Conservation (phyloP, 1,284 basidiomycete genomes). For the Leccinum fuscescens region DNA sequence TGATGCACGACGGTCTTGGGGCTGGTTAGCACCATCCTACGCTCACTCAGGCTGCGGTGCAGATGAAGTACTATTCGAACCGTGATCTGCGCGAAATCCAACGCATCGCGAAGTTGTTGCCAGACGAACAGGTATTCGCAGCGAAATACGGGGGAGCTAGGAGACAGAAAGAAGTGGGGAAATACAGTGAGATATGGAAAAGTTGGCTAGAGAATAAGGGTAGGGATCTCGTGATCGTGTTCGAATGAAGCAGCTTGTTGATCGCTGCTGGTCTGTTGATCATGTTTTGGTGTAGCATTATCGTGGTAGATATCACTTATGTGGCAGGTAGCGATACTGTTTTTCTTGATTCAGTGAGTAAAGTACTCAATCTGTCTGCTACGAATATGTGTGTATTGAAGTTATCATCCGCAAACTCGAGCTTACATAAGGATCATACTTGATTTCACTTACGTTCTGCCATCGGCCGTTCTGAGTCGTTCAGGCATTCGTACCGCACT, state of each 20-base stretch:
- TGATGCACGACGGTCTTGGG: background rate
- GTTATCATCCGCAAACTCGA: no score
- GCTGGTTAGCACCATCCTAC: constrained; percentile 35
- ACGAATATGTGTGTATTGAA: no score
- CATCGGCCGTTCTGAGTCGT: background rate
- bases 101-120: constrained; percentile 36
- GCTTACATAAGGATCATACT: background rate
- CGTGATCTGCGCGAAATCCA: constrained; percentile 39
- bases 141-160: background rate
- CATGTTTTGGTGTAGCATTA: background rate
- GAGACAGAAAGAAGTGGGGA: constrained; percentile 14
- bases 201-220: constrained; percentile 33
- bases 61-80: constrained; percentile 35
- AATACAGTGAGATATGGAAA: constrained; percentile 36
- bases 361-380: background rate
- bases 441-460: background rate
- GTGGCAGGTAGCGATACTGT: background rate
- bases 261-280: background rate
- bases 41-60: constrained; percentile 27
- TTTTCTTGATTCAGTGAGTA: background rate
- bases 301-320: background rate
- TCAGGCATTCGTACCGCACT: background rate
- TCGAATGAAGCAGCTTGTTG: constrained; percentile 14
- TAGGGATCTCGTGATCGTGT: constrained; percentile 25
- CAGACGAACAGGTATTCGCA: constrained; percentile 34